phyloP scores from a whole-genome alignment of 164 flowering plant species.

The Taxillus chinensis region DNA sequence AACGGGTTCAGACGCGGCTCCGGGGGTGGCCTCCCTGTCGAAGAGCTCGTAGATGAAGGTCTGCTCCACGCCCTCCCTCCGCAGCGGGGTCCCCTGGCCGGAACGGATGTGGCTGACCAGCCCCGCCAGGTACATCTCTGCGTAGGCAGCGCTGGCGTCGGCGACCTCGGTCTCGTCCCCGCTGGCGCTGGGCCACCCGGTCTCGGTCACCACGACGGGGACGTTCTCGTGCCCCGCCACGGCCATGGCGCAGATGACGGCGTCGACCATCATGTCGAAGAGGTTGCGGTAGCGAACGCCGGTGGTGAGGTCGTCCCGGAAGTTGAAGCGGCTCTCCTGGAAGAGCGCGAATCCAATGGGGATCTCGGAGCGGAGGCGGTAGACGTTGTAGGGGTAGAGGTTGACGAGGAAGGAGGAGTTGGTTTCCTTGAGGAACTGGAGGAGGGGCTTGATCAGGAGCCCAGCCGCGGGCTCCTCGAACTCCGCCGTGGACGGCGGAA shows the following conservation, averaged over 20 bases:
- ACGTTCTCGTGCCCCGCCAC: slow-evolving; percentile 51
- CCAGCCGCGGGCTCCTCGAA: slow-evolving; percentile 35
- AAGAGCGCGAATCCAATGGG: slow-evolving; percentile 69
- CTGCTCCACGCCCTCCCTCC: slow-evolving; percentile 52
- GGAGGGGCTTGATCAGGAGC: slow-evolving; percentile 39
- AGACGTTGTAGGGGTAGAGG: slow-evolving; percentile 60
- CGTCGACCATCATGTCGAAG: slow-evolving; percentile 77
- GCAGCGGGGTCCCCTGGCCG: slow-evolving; percentile 57
- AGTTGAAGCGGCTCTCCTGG: slow-evolving; percentile 46
- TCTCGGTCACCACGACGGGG: slow-evolving; percentile 64
- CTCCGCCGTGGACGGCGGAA: slow-evolving; percentile 66
- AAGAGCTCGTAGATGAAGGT: slow-evolving; percentile 56
- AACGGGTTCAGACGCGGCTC: neutral
- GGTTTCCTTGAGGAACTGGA: slow-evolving; percentile 43
- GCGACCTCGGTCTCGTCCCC: slow-evolving; percentile 25
- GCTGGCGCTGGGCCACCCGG: slow-evolving; percentile 73
- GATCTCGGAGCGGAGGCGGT: slow-evolving; percentile 32
- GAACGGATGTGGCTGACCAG: slow-evolving; percentile 45
- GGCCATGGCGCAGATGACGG: slow-evolving; percentile 49
- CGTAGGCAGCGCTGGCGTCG: slow-evolving; percentile 35
- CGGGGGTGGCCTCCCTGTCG: slow-evolving; percentile 24
- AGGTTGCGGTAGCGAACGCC: slow-evolving; percentile 69
- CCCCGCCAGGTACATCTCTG: slow-evolving; percentile 54
- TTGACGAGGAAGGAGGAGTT: slow-evolving; percentile 67
- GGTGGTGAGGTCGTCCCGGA: slow-evolving; percentile 52